Conservation (phyloP, 2,329 filamentous ascomycete species). For the Elsinoe necatrix region DNA sequence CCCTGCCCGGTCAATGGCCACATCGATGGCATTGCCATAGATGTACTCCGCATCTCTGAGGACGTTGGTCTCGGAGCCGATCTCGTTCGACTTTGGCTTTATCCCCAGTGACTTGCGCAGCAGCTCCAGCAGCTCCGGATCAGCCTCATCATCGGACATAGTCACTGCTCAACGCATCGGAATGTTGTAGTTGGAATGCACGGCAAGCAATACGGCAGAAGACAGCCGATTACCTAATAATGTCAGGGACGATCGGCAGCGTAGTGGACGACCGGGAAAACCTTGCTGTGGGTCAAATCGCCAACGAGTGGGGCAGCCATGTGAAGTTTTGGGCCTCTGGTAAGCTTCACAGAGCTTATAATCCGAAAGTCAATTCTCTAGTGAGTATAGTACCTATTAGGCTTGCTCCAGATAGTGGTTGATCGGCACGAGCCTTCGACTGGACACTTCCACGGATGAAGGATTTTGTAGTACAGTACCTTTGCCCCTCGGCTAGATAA, state of each 20-base stretch:
- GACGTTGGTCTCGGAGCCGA: constrained; percentile 66
- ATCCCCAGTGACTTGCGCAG: constrained; percentile 67
- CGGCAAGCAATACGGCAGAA: neutral
- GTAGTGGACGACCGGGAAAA: neutral
- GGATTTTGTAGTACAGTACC: neutral
- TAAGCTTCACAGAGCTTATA: neutral
- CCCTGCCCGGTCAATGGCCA: constrained; percentile 73
- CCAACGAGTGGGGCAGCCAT: neutral
- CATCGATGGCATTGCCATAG: constrained; percentile 87
- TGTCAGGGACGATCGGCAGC: constrained; percentile 3
- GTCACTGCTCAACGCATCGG: neutral
- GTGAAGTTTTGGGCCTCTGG: neutral
- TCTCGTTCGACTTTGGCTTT: constrained; percentile 20
- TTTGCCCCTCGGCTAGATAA: constrained; percentile 15
- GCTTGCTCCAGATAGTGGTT: neutral
- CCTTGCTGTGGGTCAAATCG: neutral
- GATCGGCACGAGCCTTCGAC: neutral
- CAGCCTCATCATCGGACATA: constrained; percentile 75
- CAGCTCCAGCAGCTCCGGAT: constrained; percentile 77
- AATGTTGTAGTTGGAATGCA: neutral
- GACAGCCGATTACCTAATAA: neutral
- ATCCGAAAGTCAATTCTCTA: neutral
- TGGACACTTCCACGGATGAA: neutral
- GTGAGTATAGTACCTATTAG: neutral
- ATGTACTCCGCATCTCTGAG: constrained; percentile 76